These are phyloP conservation scores for Pythium angustatum DNA, from an alignment of 352 stramenopile species.

Conservation along the genomic window DNA sequence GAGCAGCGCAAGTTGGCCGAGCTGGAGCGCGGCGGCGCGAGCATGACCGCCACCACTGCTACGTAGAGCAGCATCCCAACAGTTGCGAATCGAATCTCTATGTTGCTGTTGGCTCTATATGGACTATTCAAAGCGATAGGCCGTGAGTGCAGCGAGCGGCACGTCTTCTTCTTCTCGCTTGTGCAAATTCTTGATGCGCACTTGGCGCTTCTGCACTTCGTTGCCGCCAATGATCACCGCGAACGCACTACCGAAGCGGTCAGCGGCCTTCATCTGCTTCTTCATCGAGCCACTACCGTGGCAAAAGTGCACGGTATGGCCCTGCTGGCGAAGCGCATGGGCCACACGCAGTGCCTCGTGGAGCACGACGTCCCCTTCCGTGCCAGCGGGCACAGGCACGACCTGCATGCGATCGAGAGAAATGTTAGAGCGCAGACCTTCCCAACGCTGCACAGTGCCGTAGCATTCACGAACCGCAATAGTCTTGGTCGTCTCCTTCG, in stretches of 20 bases:
- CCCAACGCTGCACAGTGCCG: too few relatives aligned
- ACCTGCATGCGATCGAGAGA: conserved; percentile 37
- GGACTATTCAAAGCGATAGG: conserved; percentile 22
- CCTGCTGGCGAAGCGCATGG: conserved; percentile 64
- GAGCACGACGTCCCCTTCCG: conserved; percentile 47
- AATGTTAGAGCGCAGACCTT: neutral
- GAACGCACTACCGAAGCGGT: conserved; percentile 63
- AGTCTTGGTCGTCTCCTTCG: conserved; percentile 25
- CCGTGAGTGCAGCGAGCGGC: conserved; percentile 18
- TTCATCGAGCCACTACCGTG: conserved; percentile 81
- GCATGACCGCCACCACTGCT: too few relatives aligned
- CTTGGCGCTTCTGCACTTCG: conserved; percentile 57
- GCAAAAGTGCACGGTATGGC: conserved; percentile 79
- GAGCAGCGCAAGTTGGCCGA: conserved; percentile 70
- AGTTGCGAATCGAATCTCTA: too few relatives aligned
- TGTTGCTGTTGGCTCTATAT: conserved; percentile 11
- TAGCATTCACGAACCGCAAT: conserved; percentile 69
- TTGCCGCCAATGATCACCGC: conserved; percentile 75
- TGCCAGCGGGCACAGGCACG: conserved; percentile 56
- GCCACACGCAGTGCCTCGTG: conserved; percentile 66
- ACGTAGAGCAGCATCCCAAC: neutral
- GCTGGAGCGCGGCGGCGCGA: conserved; percentile 42
- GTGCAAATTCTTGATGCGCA: conserved; percentile 80
- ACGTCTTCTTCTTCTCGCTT: conserved; percentile 58
- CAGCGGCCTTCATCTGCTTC: conserved; percentile 87